phyloP scores from a whole-genome alignment of 257 asterid species.

The Anisodus acutangulus region DNA sequence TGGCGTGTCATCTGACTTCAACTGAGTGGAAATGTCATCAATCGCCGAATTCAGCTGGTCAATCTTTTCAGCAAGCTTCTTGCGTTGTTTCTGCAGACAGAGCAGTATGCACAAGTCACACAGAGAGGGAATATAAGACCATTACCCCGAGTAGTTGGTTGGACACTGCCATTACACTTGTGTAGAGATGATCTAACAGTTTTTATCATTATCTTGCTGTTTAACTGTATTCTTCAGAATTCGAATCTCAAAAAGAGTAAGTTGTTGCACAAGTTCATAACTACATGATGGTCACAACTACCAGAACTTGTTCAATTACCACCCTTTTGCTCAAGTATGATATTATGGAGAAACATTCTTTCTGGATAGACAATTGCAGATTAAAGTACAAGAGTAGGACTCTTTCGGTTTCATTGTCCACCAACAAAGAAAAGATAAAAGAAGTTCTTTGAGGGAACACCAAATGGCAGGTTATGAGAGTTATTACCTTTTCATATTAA shows the following conservation, averaged over 20 bases:
- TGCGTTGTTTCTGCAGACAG: conserved; percentile 68
- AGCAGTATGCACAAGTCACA: conserved; percentile 18
- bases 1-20: conserved; percentile 54
- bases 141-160: background rate
- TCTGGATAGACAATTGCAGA: background rate
- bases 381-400: background rate
- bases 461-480: background rate
- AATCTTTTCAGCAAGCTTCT: conserved; percentile 80
- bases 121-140: background rate
- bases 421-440: background rate
- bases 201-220: background rate
- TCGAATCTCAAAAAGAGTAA: background rate
- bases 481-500: background rate
- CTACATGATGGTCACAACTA: background rate
- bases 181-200: background rate
- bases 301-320: background rate
- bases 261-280: background rate
- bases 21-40: conserved; percentile 66
- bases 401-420: background rate
- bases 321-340: background rate
- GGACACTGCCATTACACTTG: background rate
- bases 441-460: background rate
- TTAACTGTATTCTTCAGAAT: background rate
- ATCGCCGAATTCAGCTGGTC: conserved; percentile 83
- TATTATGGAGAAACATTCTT: background rate